Percentiles rank a stretch among this genome's conserved stretches.
phyloP scores from a whole-genome alignment of 495 filamentous ascomycete genomes.

The Cercophora scortea region DNA sequence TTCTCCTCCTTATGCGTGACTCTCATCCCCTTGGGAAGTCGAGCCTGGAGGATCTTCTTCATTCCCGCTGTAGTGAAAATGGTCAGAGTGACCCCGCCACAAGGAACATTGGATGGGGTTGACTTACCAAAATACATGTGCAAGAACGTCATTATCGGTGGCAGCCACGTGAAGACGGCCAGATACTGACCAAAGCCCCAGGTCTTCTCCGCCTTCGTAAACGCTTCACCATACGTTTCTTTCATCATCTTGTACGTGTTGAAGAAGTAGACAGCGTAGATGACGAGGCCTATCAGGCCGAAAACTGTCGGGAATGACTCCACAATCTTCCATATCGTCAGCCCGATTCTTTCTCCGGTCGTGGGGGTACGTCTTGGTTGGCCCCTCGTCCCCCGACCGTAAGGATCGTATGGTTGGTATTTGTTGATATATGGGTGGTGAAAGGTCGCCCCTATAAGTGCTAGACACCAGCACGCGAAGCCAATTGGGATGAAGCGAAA shows the following conservation, averaged over 20 bases:
- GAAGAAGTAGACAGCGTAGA: conserved; percentile 12
- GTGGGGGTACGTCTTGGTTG: not conserved
- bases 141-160: conserved; percentile 11
- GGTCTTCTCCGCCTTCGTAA: conserved; percentile 1
- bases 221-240: conserved; percentile 11
- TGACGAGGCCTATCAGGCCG: conserved; percentile 3
- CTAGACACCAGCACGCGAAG: conserved; percentile 7
- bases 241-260: conserved; percentile 16
- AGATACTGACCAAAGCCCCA: conserved; percentile 19
- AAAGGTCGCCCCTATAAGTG: conserved; percentile 5
- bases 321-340: conserved; percentile 3
- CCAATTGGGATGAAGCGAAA: conserved; percentile 9
- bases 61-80: not conserved
- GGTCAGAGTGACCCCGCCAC: too few relatives aligned
- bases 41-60: conserved; percentile 1
- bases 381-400: not conserved
- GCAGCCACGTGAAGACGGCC: conserved; percentile 13
- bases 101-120: not conserved
- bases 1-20: not conserved
- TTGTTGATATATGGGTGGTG: conserved; percentile 8
- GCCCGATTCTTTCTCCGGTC: not conserved
- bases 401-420: too few relatives aligned
- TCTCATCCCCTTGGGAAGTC: conserved; percentile 4
- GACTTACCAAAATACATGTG: conserved; percentile 4
- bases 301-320: conserved; percentile 6